Conservation (phyloP, 176 grass and related monocot species). For the Coix lacrymajobi region DNA sequence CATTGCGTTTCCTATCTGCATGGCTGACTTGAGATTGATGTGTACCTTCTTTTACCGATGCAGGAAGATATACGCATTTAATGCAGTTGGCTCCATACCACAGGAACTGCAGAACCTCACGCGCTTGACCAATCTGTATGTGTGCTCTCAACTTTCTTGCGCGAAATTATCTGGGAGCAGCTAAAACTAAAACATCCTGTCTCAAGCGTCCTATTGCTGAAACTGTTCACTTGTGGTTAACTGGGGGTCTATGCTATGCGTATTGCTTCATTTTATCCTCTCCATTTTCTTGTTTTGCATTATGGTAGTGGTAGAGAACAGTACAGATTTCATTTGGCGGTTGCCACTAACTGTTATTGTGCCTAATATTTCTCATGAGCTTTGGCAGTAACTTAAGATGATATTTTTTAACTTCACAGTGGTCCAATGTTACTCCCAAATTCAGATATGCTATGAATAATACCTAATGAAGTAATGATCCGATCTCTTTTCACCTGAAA, state of each 20-base stretch:
- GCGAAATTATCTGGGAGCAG: not conserved
- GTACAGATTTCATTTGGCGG: not conserved
- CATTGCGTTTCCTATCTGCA: not conserved
- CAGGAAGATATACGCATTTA: slow-evolving; percentile 44
- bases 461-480: not conserved
- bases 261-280: not conserved
- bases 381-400: not conserved
- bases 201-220: not conserved
- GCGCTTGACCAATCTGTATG: slow-evolving; percentile 53
- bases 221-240: not conserved
- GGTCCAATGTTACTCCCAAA: not conserved
- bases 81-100: slow-evolving; percentile 49
- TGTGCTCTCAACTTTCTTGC: not conserved
- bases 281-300: not conserved
- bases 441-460: not conserved
- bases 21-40: not conserved
- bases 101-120: slow-evolving; percentile 62
- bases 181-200: not conserved
- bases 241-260: not conserved
- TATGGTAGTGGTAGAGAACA: not conserved
- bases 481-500: not conserved
- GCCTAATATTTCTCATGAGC: not conserved
- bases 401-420: not conserved
- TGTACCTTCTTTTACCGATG: not conserved
- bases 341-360: not conserved